phyloP scores from a whole-genome alignment of 441 rosid species.

The Melastoma candidum region DNA sequence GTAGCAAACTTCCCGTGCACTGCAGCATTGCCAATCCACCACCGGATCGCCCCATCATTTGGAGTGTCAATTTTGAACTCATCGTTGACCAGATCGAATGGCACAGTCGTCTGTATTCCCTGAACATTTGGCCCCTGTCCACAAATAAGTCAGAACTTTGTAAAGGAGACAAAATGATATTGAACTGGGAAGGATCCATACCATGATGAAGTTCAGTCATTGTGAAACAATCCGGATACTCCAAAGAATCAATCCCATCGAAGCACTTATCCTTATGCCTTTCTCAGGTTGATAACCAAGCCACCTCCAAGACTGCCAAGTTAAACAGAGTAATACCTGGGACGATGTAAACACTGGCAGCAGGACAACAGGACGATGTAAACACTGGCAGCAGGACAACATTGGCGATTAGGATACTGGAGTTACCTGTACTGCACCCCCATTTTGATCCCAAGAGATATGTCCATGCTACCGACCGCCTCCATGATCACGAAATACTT shows the following conservation, averaged over 20 bases:
- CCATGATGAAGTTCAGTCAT: constrained; percentile 99
- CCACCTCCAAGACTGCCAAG: constrained; percentile 95
- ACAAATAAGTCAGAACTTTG: constrained; percentile 13
- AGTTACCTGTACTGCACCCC: constrained; percentile 84
- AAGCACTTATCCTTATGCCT: constrained; percentile 83
- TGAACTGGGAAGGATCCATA: constrained; percentile 15
- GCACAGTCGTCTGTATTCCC: constrained; percentile 83
- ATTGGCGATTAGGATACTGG: no score
- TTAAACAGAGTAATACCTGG: constrained; percentile 3
- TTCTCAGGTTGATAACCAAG: constrained; percentile 77
- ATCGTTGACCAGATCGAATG: constrained; percentile 69
- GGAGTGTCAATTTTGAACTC: constrained; percentile 82
- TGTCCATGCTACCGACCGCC: constrained; percentile 75
- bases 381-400: no score
- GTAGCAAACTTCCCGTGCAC: constrained; percentile 94
- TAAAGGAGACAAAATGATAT: not conserved
- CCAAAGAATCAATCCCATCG: constrained; percentile 73
- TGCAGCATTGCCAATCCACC: constrained; percentile 99
- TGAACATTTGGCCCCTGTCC: constrained; percentile 80
- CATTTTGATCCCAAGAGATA: constrained; percentile 83
- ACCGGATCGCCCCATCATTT: constrained; percentile 90
- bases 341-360: no score
- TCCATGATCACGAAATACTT: constrained; percentile 76
- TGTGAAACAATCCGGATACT: constrained; percentile 91
- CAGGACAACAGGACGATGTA: no score